phyloP scores from a whole-genome alignment of 1,284 basidiomycete genomes.

The Mrakiaceae sp. region DNA sequence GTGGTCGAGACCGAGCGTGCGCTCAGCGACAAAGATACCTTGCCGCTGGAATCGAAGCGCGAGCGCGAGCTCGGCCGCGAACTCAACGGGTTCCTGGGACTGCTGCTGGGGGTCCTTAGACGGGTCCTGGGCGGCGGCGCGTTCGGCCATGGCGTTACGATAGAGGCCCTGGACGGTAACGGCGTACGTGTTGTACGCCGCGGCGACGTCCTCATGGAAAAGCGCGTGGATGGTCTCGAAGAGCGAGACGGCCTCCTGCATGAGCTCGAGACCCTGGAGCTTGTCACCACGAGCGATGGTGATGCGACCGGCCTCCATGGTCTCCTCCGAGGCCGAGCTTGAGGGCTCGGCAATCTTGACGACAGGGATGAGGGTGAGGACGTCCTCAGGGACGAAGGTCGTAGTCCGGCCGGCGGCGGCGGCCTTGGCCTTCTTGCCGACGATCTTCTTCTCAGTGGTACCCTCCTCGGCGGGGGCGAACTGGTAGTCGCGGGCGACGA shows the following conservation, averaged over 20 bases:
- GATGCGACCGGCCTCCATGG: slow-evolving; percentile 42
- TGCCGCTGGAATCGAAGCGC: slow-evolving; percentile 15
- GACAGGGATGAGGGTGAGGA: slow-evolving; percentile 42
- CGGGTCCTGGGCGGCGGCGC: slow-evolving; percentile 21
- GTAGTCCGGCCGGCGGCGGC: slow-evolving; percentile 23
- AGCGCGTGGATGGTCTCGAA: slow-evolving; percentile 47
- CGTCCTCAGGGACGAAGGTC: slow-evolving; percentile 42
- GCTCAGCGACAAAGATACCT: slow-evolving; percentile 41
- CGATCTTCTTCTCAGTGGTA: slow-evolving; percentile 30
- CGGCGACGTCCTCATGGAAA: slow-evolving; percentile 45
- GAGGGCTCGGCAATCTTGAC: slow-evolving; percentile 41
- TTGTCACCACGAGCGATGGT: slow-evolving; percentile 42
- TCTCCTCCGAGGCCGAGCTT: slow-evolving; percentile 42
- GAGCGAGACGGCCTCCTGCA: slow-evolving; percentile 43
- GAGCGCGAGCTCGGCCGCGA: slow-evolving; percentile 9
- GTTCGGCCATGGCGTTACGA: slow-evolving; percentile 30
- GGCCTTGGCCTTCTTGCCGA: slow-evolving; percentile 29
- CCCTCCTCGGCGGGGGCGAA: slow-evolving; percentile 26
- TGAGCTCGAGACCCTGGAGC: slow-evolving; percentile 41
- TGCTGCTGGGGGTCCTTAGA: slow-evolving; percentile 20
- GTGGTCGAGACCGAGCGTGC: slow-evolving; percentile 44
- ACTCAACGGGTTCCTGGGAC: slow-evolving; percentile 10
- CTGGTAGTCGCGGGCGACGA: slow-evolving; percentile 40
- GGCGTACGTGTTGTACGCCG: slow-evolving; percentile 42
- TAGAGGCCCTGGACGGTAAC: slow-evolving; percentile 38